Conservation (phyloP, 192 early-diverging fungal species). For the Backusella circina region DNA sequence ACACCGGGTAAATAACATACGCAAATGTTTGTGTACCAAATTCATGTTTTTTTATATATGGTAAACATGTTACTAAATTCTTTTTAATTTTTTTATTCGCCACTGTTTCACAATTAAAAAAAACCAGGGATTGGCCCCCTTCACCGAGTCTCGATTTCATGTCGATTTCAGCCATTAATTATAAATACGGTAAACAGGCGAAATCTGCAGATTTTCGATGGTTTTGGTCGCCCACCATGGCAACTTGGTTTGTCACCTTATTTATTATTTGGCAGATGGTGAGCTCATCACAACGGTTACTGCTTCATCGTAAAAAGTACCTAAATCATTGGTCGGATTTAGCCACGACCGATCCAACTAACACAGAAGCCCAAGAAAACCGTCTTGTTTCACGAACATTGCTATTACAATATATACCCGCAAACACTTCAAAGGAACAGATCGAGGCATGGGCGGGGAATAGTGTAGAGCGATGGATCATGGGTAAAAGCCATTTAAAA, state of each 20-base stretch:
- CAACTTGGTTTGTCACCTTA: constrained; percentile 57
- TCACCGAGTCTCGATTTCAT: constrained; percentile 30
- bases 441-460: not conserved
- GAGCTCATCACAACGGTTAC: constrained; percentile 48
- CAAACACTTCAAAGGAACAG: not conserved
- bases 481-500: not conserved
- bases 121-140: constrained; percentile 31
- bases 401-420: not conserved
- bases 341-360: not conserved
- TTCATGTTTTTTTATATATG: not conserved
- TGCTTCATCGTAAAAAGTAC: constrained; percentile 45
- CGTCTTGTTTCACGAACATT: not conserved
- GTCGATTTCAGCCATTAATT: constrained; percentile 32
- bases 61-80: not conserved
- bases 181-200: constrained; percentile 16
- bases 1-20: constrained; percentile 20
- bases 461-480: not conserved
- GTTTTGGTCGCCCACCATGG: constrained; percentile 59
- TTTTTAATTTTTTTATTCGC: not conserved
- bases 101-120: not conserved
- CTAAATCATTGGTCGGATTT: constrained; percentile 23
- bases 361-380: not conserved
- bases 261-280: constrained; percentile 50
- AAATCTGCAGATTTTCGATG: constrained; percentile 38
- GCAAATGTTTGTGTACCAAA: not conserved